These are phyloP conservation scores for Vaccinium macrocarpon DNA, from an alignment of 148 eudicot genomes.

Conservation along the genomic window DNA sequence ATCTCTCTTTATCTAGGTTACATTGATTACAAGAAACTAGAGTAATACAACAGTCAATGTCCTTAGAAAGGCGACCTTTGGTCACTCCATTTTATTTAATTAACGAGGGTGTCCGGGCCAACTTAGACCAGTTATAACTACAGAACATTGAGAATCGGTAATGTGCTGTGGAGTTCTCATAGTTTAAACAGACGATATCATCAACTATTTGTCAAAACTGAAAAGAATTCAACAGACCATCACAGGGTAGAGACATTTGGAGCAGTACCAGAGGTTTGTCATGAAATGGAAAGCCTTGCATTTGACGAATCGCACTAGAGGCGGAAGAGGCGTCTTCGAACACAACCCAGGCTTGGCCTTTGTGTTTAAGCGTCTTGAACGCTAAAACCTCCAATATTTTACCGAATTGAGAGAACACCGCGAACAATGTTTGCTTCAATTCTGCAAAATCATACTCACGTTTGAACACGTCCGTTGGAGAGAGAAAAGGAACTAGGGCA, in stretches of 20 bases:
- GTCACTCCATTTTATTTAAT: not conserved
- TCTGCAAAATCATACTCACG: slow-evolving; percentile 31
- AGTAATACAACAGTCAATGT: not conserved
- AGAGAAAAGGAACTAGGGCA: not conserved
- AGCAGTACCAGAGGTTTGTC: slow-evolving; percentile 87
- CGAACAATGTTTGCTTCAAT: slow-evolving; percentile 77
- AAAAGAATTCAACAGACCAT: not conserved
- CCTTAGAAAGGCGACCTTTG: not conserved
- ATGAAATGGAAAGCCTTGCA: slow-evolving; percentile 94
- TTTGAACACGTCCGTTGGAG: not conserved
- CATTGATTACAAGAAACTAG: not conserved
- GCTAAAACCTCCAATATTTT: slow-evolving; percentile 89
- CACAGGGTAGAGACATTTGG: not conserved
- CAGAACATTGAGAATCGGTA: not conserved
- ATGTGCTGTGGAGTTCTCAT: not conserved
- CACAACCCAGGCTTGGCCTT: slow-evolving; percentile 98
- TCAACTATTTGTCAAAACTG: not conserved
- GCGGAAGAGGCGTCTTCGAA: slow-evolving; percentile 88
- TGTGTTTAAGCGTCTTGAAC: slow-evolving; percentile 92
- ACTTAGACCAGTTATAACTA: not conserved
- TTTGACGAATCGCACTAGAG: slow-evolving; percentile 72
- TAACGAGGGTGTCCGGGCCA: too few species aligned
- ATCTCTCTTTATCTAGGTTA: too few species aligned
- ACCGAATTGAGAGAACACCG: slow-evolving; percentile 94
- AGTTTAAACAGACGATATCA: not conserved